Evolutionary conservation across 352 stramenopile genomes (phyloP).

Genomic region (Globisporangium paroecandrum): DNA sequence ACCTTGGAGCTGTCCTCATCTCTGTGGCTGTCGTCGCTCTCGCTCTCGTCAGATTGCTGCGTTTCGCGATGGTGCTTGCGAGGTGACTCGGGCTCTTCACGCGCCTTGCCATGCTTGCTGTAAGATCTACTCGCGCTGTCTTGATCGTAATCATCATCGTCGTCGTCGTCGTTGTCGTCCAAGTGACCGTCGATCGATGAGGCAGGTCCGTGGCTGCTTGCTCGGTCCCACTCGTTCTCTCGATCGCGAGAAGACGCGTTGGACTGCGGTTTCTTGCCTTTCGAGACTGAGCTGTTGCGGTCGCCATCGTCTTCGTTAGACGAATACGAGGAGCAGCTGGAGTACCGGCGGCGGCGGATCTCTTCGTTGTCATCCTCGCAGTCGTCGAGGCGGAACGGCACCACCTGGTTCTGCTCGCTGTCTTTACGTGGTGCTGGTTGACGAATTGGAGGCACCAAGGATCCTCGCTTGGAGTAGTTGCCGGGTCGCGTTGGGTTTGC

Average conservation of each 20-base stretch:
- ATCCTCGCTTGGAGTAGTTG: background rate
- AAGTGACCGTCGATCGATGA: conserved; percentile 20
- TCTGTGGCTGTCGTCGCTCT: conserved; percentile 36
- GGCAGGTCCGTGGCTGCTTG: conserved; percentile 19
- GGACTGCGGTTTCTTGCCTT: conserved; percentile 1
- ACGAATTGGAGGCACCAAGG: background rate
- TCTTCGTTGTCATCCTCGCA: conserved; percentile 40
- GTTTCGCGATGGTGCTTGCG: conserved; percentile 18
- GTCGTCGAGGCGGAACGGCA: conserved; percentile 52
- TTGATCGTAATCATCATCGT: conserved; percentile 18
- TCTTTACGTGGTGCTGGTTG: conserved; percentile 6
- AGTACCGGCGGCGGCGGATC: conserved; percentile 35
- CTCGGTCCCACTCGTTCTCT: conserved; percentile 45
- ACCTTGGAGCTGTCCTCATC: conserved; percentile 35
- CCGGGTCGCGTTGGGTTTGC: background rate
- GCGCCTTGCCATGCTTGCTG: conserved; percentile 2
- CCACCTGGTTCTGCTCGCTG: conserved; percentile 57
- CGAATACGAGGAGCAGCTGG: conserved; percentile 21
- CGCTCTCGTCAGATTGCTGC: conserved; percentile 32
- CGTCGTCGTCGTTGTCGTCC: conserved; percentile 17
- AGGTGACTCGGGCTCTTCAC: conserved; percentile 30
- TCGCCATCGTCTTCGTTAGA: conserved; percentile 10
- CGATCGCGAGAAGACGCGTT: conserved; percentile 9
- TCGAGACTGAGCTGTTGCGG: background rate
- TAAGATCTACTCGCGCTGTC: conserved; percentile 4